Evolutionary conservation across 2,329 filamentous ascomycete genomes (phyloP).

Genomic region (Aspergillus sp.): DNA sequence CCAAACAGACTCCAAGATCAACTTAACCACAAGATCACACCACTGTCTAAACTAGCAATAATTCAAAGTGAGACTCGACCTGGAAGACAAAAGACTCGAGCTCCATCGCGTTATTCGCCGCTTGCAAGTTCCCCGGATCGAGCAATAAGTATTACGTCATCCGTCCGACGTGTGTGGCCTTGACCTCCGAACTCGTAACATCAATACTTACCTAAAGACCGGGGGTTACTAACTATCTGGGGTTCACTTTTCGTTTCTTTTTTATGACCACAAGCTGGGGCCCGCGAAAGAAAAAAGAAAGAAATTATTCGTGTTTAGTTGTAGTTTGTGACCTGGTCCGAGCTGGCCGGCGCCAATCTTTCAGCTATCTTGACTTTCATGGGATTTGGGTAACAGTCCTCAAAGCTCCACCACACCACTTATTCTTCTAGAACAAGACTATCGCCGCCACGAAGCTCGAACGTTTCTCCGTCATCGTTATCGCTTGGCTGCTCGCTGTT

Average conservation of each 20-base stretch:
- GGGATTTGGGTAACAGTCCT: slow-evolving; percentile 3
- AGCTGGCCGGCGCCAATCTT: not conserved
- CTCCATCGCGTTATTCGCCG: slow-evolving; percentile 24
- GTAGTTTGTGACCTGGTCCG: slow-evolving; percentile 2
- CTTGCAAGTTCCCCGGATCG: slow-evolving; percentile 30
- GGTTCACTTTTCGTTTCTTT: not conserved
- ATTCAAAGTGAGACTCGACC: slow-evolving; percentile 4
- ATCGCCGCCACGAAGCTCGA: not conserved
- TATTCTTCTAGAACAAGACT: slow-evolving; percentile 5
- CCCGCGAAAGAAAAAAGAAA: not conserved
- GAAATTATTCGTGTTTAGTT: not conserved
- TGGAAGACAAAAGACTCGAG: slow-evolving; percentile 1
- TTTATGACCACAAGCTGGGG: not conserved
- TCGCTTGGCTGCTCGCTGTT: slow-evolving; percentile 8
- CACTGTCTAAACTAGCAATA: not conserved
- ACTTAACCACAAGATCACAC: not conserved
- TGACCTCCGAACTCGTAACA: slow-evolving; percentile 10
- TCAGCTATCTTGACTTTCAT: slow-evolving; percentile 1
- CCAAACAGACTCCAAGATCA: not conserved
- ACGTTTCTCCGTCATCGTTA: slow-evolving; percentile 11
- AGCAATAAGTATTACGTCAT: slow-evolving; percentile 37
- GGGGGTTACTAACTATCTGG: not conserved
- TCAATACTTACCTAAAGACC: not conserved
- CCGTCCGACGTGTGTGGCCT: slow-evolving; percentile 17
- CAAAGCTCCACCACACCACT: slow-evolving; percentile 9